Percentiles rank a stretch among this genome's conserved stretches.
Evolutionary conservation across 345 rosid species (phyloP).

Genomic region (Schrenkiella parvula): DNA sequence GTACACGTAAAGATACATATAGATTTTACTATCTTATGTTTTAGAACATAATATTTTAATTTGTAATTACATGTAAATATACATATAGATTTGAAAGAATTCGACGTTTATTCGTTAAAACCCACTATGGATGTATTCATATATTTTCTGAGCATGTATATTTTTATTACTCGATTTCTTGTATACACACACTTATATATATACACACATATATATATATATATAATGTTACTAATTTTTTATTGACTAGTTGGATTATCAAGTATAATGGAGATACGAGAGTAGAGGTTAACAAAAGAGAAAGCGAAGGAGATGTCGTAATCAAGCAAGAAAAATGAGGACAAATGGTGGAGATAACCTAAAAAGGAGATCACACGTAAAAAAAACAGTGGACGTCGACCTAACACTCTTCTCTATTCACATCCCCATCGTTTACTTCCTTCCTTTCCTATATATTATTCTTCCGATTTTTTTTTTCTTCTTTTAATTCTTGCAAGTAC

Average conservation of each 20-base stretch:
- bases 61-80: background rate
- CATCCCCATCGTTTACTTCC: conserved; percentile 15
- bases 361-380: conserved; percentile 19
- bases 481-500: conserved; percentile 1
- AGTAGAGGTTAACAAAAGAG: background rate
- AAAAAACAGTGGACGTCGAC: conserved; percentile 28
- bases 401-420: conserved; percentile 24
- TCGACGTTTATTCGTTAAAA: background rate
- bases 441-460: background rate
- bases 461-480: background rate
- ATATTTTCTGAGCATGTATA: background rate
- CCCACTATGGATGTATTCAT: background rate
- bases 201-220: background rate
- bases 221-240: background rate
- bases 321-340: conserved; percentile 20
- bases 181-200: background rate
- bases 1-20: background rate
- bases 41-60: background rate
- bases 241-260: background rate
- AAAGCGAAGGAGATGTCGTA: conserved; percentile 15
- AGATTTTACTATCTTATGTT: background rate
- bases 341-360: conserved; percentile 22
- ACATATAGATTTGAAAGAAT: background rate
- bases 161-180: background rate
- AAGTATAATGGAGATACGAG: background rate